These are phyloP conservation scores for Rhodotorula diobovata DNA, from an alignment of 768 basidiomycete genomes.

Conservation along the genomic window DNA sequence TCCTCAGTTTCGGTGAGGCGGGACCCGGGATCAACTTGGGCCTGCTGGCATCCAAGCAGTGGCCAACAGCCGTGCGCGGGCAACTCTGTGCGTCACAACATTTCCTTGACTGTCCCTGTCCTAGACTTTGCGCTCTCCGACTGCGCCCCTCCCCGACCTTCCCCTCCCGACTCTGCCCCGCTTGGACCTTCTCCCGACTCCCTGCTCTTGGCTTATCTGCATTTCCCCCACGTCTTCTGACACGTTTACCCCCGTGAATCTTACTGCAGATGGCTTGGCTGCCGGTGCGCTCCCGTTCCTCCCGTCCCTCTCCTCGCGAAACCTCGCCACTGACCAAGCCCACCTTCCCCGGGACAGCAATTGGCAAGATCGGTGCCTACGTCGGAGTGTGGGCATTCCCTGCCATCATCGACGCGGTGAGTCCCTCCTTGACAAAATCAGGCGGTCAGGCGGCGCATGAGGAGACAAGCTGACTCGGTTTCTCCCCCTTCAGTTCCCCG, in stretches of 20 bases:
- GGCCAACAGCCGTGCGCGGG: slow-evolving; percentile 79
- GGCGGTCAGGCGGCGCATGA: too few species aligned
- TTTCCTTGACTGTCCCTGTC: too few species aligned
- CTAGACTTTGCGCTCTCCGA: too few species aligned
- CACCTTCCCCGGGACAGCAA: slow-evolving; percentile 68
- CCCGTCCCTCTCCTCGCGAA: background rate
- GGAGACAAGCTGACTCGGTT: background rate
- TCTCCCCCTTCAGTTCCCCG: background rate
- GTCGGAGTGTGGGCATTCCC: slow-evolving; percentile 47
- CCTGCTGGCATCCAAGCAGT: slow-evolving; percentile 74
- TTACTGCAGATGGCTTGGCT: slow-evolving; percentile 31
- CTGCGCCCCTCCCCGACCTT: too few species aligned
- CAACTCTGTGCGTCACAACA: slow-evolving; percentile 48
- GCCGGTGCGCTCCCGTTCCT: background rate
- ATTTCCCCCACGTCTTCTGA: too few species aligned
- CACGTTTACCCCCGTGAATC: too few species aligned
- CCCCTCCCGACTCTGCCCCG: too few species aligned
- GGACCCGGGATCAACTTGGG: background rate
- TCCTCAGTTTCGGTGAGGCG: slow-evolving; percentile 81
- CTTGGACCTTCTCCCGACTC: background rate
- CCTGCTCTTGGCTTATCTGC: too few species aligned
- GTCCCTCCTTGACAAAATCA: background rate
- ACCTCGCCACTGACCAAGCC: slow-evolving; percentile 48
- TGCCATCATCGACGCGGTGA: slow-evolving; percentile 30
- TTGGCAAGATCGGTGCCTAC: slow-evolving; percentile 52